A percentile compares a stretch with the other conserved stretches of the same genome.
phyloP scores from a whole-genome alignment of 2,329 filamentous ascomycete species.

The Botrytis tulipae region DNA sequence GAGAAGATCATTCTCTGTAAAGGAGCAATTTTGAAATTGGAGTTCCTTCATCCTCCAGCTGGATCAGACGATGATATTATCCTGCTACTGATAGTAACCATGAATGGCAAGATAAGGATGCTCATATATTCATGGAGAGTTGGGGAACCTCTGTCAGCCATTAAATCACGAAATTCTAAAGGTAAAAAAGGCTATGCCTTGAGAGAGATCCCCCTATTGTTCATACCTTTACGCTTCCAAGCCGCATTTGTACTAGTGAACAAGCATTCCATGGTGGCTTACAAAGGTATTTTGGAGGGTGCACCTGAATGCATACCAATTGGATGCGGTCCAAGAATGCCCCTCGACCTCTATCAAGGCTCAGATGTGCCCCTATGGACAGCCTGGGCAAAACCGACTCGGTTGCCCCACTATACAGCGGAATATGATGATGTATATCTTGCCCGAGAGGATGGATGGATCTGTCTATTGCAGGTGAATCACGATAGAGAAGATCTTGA shows the following conservation, averaged over 20 bases:
- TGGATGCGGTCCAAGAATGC: not conserved
- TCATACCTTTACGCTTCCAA: slow-evolving; percentile 70
- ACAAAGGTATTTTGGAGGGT: slow-evolving; percentile 53
- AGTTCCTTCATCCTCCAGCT: slow-evolving; percentile 73
- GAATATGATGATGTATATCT: slow-evolving; percentile 79
- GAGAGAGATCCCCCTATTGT: slow-evolving; percentile 59
- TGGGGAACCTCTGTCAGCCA: slow-evolving; percentile 47
- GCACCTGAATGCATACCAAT: slow-evolving; percentile 40
- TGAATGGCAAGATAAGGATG: slow-evolving; percentile 50
- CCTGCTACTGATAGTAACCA: slow-evolving; percentile 64
- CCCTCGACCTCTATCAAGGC: slow-evolving; percentile 42
- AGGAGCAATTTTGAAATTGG: slow-evolving; percentile 80
- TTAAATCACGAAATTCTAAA: slow-evolving; percentile 50
- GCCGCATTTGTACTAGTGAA: slow-evolving; percentile 70
- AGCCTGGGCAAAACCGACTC: slow-evolving; percentile 76
- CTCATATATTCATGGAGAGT: slow-evolving; percentile 61
- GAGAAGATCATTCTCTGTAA: slow-evolving; percentile 46
- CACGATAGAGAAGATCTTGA: slow-evolving; percentile 52
- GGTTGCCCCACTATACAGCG: slow-evolving; percentile 58
- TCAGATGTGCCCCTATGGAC: slow-evolving; percentile 65
- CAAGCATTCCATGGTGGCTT: slow-evolving; percentile 56
- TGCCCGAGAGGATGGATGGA: slow-evolving; percentile 80
- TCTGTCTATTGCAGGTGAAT: slow-evolving; percentile 70
- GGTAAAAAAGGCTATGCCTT: slow-evolving; percentile 42
- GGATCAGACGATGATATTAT: slow-evolving; percentile 70